These are phyloP conservation scores for Aphanomyces cochlioides DNA, from an alignment of 352 stramenopile genomes.

Conservation along the genomic window DNA sequence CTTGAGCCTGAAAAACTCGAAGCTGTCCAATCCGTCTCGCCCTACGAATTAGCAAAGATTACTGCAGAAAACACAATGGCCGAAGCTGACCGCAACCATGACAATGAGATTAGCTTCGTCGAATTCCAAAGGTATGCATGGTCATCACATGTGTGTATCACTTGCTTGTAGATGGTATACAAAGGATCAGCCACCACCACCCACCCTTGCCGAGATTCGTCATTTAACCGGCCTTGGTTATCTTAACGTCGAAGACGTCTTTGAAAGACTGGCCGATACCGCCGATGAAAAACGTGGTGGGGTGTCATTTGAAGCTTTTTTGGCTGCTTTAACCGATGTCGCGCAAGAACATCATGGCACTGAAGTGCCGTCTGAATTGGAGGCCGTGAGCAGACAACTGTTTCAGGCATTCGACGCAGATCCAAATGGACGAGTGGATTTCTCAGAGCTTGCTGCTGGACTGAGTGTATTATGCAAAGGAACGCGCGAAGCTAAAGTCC, in stretches of 20 bases:
- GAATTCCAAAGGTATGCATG: slow-evolving; percentile 27
- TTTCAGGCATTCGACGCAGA: slow-evolving; percentile 36
- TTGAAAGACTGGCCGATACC: slow-evolving; percentile 35
- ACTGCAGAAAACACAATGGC: slow-evolving; percentile 44
- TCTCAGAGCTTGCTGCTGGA: slow-evolving; percentile 36
- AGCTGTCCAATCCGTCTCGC: slow-evolving; percentile 30
- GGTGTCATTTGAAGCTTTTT: slow-evolving; percentile 29
- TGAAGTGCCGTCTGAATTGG: slow-evolving; percentile 4
- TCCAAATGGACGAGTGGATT: slow-evolving; percentile 32
- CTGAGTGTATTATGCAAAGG: slow-evolving; percentile 37
- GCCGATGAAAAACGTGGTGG: slow-evolving; percentile 33
- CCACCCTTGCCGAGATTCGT: slow-evolving; percentile 75
- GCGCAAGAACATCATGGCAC: slow-evolving; percentile 21
- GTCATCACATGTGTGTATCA: neutral
- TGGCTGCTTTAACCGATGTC: slow-evolving; percentile 21
- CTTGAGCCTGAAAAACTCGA: slow-evolving; percentile 42
- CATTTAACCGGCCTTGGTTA: slow-evolving; percentile 78
- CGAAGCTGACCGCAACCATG: slow-evolving; percentile 32
- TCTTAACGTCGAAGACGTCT: slow-evolving; percentile 61
- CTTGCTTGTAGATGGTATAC: slow-evolving; percentile 24
- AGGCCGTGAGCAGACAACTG: slow-evolving; percentile 24
- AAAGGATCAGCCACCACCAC: slow-evolving; percentile 1
- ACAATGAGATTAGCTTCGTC: slow-evolving; percentile 28
- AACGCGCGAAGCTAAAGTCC: slow-evolving; percentile 34
- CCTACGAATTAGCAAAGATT: slow-evolving; percentile 44